Percentiles rank a stretch among this genome's conserved stretches.
Evolutionary conservation across 306 rosid genomes (phyloP).

Genomic region (Inga oerstediana): DNA sequence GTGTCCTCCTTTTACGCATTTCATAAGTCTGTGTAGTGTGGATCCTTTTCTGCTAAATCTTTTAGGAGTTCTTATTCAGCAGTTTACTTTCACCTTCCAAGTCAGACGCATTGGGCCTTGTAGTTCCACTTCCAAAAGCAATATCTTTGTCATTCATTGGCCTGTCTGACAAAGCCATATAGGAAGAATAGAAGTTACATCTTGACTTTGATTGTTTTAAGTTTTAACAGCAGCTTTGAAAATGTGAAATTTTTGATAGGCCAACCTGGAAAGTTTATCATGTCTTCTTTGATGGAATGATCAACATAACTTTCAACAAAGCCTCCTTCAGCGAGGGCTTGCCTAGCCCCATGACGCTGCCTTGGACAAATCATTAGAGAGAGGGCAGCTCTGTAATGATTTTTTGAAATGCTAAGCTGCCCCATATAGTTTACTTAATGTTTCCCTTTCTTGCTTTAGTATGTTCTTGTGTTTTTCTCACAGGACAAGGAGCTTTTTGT

Average conservation of each 20-base stretch:
- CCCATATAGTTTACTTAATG: too few relatives aligned
- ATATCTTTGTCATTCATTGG: not conserved
- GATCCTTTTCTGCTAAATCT: too few relatives aligned
- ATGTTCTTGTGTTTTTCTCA: too few relatives aligned
- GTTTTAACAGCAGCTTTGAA: not conserved
- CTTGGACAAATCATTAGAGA: too few relatives aligned
- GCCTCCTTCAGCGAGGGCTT: too few relatives aligned
- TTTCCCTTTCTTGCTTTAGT: too few relatives aligned
- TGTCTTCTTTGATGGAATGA: not conserved
- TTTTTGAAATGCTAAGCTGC: too few relatives aligned
- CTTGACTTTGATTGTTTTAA: not conserved
- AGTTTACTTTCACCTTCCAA: not conserved
- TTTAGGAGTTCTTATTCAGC: not conserved
- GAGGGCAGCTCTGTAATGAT: too few relatives aligned
- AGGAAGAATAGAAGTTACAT: not conserved
- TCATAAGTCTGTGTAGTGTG: too few relatives aligned
- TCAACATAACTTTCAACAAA: not conserved
- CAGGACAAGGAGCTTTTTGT: too few relatives aligned
- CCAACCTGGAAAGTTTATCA: not conserved
- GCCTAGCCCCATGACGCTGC: too few relatives aligned
- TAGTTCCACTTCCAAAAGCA: not conserved
- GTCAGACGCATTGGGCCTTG: not conserved
- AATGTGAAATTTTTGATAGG: not conserved
- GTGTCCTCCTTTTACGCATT: too few relatives aligned
- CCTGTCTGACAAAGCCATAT: constrained; percentile 8